These are phyloP conservation scores for Podospora sp. DNA, from an alignment of 495 filamentous ascomycete genomes.

Conservation along the genomic window DNA sequence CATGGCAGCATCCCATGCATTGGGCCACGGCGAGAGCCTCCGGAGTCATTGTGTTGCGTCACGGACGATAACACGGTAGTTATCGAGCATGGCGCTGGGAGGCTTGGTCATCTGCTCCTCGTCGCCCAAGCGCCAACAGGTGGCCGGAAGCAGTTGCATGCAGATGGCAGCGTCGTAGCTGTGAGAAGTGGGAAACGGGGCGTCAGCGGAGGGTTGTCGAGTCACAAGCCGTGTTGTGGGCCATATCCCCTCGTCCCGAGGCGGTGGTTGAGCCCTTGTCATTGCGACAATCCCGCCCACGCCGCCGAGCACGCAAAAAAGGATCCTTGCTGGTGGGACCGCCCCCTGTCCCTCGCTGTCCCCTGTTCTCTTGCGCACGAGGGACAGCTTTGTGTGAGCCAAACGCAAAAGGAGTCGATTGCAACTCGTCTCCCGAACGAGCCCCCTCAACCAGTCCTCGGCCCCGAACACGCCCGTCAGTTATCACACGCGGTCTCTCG, in stretches of 20 bases:
- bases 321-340: constrained; percentile 25
- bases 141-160: background rate
- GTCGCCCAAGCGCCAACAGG: background rate
- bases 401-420: background rate
- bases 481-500: background rate
- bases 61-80: background rate
- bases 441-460: background rate
- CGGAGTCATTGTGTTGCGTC: background rate
- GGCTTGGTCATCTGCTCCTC: background rate
- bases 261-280: constrained; percentile 39
- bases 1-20: background rate
- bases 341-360: constrained; percentile 20
- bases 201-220: constrained; percentile 1
- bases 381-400: background rate
- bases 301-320: constrained; percentile 31
- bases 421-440: background rate
- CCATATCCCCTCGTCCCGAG: constrained; percentile 31
- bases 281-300: constrained; percentile 27
- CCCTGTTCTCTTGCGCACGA: background rate
- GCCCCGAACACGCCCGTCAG: background rate
- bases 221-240: background rate
- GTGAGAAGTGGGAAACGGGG: background rate
- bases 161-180: background rate
- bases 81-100: background rate
- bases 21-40: background rate